Base-by-base conservation (phyloP, 2,329 filamentous ascomycete genomes). In the Purpureocillium lavendulum region DNA sequence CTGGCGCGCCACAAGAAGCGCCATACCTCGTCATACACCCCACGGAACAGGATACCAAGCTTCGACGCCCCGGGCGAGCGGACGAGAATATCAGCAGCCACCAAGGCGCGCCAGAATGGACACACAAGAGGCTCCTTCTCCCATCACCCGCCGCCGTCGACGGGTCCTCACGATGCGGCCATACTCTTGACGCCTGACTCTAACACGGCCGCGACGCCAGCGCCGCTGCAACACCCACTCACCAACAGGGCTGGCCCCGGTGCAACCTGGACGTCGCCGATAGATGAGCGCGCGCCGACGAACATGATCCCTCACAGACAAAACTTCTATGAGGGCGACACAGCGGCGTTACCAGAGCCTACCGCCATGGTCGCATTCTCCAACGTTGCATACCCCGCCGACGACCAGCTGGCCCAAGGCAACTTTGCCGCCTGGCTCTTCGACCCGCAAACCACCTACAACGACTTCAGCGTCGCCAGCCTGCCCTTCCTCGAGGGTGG, bases 1-100 rank as follows among this genome's bases (percentile, higher is more conserved):
- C 77, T 87, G 48, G 70, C 82, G 36, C 76, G 80, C 30, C 80
- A 84, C 58, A 72, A 75, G 52, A 81, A 80, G 56, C 73, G 80
- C 21, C 80, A 84, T 53, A 78, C 72, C 3, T 67, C 74, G 13
- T 65, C 67, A 0, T 73, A 73, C 42, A 62, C 66, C 3, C 70
- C 71, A 5, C 58, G 70, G 21, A 73, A 73, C 39, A 67, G 70
- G 17, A 54, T 65, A n/a, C 67, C 66, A 21, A 71, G 68, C 55
- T 72, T 72, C 48, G 63, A 58, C 42, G 49, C 65, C 13, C 49
- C 59, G 7, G 48, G 47, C n/a, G 54, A 56, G 30, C 39, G 36
- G 17, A 15, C 40, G 17, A 24, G 40, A 12, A 35, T 30, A 29
- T 37, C 41, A 9, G 15, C 36, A 4, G 24, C 16, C 18, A 21